Evolutionary conservation across 2,329 filamentous ascomycete genomes (phyloP).

Genomic region (Verticillium alfalfae): DNA sequence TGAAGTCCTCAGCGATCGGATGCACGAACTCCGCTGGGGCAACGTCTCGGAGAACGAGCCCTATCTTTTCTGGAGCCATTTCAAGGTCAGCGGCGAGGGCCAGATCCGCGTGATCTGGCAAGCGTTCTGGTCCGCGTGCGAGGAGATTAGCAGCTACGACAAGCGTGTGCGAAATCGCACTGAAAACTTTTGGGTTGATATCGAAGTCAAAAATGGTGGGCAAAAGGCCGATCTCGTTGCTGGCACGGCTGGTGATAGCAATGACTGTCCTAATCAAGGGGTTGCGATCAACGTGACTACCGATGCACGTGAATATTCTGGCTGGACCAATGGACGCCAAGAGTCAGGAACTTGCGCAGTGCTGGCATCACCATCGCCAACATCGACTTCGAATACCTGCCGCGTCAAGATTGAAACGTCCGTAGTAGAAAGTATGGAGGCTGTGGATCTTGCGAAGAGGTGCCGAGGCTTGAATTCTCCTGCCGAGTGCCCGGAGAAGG

Average conservation of each 20-base stretch:
- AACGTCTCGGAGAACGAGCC: conserved; percentile 2
- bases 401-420: conserved; percentile 11
- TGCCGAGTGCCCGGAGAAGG: conserved; percentile 10
- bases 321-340: neutral
- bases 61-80: conserved; percentile 5
- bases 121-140: conserved; percentile 4
- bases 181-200: conserved; percentile 5
- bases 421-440: conserved; percentile 12
- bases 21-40: neutral
- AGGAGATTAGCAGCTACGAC: neutral
- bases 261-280: conserved; percentile 3
- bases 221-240: conserved; percentile 8
- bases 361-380: conserved; percentile 2
- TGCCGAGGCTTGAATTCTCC: conserved; percentile 8
- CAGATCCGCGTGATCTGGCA: conserved; percentile 4
- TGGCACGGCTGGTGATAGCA: conserved; percentile 2
- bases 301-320: conserved; percentile 3
- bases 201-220: conserved; percentile 10
- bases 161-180: neutral
- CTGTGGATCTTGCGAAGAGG: neutral
- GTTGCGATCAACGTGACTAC: conserved; percentile 8
- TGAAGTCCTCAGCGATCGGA: neutral
- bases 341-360: conserved; percentile 4
- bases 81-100: conserved; percentile 7
- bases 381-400: conserved; percentile 11